Evolutionary conservation across 2,329 filamentous ascomycete species (phyloP).

Genomic region (Aspergillus sp.): DNA sequence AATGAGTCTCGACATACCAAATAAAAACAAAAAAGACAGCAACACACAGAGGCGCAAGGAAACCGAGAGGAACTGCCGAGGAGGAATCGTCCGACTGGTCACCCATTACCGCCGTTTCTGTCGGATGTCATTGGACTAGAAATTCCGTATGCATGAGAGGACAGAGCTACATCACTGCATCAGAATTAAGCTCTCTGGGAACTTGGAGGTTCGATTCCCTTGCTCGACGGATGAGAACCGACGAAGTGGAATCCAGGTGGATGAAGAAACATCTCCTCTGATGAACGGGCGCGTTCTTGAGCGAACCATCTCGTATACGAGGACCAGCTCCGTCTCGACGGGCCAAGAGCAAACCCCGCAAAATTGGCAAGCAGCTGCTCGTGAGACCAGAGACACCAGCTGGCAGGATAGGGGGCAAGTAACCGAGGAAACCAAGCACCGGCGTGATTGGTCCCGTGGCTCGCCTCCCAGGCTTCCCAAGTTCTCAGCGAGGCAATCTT

Average conservation of each 20-base stretch:
- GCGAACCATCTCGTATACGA: not conserved
- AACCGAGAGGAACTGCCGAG: conserved; percentile 15
- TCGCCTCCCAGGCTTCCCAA: not conserved
- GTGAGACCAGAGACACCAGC: not conserved
- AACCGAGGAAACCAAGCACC: not conserved
- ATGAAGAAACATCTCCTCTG: not conserved
- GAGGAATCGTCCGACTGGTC: conserved; percentile 9
- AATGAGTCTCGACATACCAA: conserved; percentile 13
- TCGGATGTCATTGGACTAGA: not conserved
- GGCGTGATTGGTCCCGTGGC: not conserved
- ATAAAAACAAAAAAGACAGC: conserved; percentile 16
- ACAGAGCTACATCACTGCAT: not conserved
- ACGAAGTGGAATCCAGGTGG: not conserved
- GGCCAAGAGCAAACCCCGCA: not conserved
- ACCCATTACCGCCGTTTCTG: not conserved
- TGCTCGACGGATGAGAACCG: not conserved
- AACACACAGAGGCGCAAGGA: conserved; percentile 18
- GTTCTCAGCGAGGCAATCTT: not conserved
- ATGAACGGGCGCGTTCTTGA: not conserved
- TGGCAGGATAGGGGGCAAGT: not conserved
- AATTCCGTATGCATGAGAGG: not conserved
- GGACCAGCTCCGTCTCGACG: not conserved
- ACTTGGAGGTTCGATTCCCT: not conserved
- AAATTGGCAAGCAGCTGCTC: not conserved
- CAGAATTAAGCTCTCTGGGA: not conserved